phyloP scores from a whole-genome alignment of 2,329 filamentous ascomycete species.

The Ascochyta clinopodiicola region DNA sequence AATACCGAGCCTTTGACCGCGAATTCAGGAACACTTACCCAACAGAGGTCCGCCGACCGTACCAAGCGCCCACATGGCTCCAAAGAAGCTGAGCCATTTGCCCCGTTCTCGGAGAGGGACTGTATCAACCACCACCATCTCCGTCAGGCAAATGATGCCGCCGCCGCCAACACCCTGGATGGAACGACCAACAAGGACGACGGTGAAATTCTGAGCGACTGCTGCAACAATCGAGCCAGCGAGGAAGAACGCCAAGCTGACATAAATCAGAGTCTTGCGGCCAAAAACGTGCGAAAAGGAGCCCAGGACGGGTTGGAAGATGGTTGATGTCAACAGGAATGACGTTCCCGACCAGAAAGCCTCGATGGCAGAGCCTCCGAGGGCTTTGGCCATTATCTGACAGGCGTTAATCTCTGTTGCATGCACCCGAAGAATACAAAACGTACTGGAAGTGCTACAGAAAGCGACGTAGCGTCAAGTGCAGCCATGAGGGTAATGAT shows the following conservation, averaged over 20 bases:
- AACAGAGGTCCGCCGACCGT: constrained; percentile 59
- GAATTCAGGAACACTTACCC: constrained; percentile 52
- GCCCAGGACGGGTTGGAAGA: constrained; percentile 51
- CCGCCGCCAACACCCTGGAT: constrained; percentile 53
- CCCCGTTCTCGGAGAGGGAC: constrained; percentile 52
- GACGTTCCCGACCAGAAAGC: constrained; percentile 53
- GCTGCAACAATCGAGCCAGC: constrained; percentile 47
- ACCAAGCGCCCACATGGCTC: constrained; percentile 62
- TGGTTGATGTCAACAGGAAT: constrained; percentile 49
- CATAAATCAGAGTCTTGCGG: constrained; percentile 47
- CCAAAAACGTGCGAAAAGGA: constrained; percentile 51
- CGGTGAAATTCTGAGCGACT: constrained; percentile 48
- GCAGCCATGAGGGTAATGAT: constrained; percentile 67
- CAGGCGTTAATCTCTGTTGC: constrained; percentile 9
- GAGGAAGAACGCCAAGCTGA: constrained; percentile 46
- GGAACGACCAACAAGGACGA: constrained; percentile 47
- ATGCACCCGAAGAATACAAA: too few relatives aligned
- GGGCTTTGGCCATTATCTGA: constrained; percentile 46
- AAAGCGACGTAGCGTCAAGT: constrained; percentile 70
- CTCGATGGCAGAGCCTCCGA: constrained; percentile 49
- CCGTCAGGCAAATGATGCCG: constrained; percentile 51
- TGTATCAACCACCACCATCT: constrained; percentile 56
- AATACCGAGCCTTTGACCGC: too few relatives aligned
- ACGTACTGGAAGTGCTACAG: constrained; percentile 61
- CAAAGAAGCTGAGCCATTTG: constrained; percentile 52